phyloP scores from a whole-genome alignment of 441 rosid species.

The Omphalea diandra region DNA sequence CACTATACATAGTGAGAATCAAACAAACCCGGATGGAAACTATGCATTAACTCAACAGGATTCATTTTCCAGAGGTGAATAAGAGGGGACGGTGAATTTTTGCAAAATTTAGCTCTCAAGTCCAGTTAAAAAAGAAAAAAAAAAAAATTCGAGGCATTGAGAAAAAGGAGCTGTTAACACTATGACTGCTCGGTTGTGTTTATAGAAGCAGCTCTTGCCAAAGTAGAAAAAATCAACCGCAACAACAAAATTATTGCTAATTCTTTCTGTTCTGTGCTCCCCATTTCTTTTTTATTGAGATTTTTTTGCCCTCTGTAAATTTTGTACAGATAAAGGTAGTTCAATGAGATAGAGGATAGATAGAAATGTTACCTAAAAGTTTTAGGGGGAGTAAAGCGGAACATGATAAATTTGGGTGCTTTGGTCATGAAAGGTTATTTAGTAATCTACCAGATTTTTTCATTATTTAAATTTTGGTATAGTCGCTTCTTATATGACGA shows the following conservation, averaged over 20 bases:
- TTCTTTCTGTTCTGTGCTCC: conserved; percentile 10
- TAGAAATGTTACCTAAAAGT: neutral
- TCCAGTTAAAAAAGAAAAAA: no score
- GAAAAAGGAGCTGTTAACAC: conserved; percentile 8
- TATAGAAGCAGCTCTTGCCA: conserved; percentile 13
- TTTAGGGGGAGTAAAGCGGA: neutral
- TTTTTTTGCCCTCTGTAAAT: neutral
- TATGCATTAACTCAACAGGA: conserved; percentile 70
- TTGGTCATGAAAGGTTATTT: neutral
- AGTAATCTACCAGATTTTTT: neutral
- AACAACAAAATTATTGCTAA: conserved; percentile 1
- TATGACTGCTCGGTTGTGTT: no score
- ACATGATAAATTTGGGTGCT: neutral
- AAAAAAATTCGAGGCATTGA: conserved; percentile 4
- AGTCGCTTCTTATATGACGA: no score
- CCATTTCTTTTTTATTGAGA: neutral
- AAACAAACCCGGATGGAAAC: conserved; percentile 31
- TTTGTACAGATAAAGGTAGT: conserved; percentile 2
- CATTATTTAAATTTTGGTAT: neutral
- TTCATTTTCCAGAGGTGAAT: conserved; percentile 51
- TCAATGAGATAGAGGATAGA: neutral
- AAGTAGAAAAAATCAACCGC: neutral
- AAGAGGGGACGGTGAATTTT: conserved; percentile 20
- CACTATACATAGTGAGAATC: conserved; percentile 34
- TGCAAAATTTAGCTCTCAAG: conserved; percentile 12